Evolutionary conservation across 768 basidiomycete genomes (phyloP).

Genomic region (Lactifluus rugatus): DNA sequence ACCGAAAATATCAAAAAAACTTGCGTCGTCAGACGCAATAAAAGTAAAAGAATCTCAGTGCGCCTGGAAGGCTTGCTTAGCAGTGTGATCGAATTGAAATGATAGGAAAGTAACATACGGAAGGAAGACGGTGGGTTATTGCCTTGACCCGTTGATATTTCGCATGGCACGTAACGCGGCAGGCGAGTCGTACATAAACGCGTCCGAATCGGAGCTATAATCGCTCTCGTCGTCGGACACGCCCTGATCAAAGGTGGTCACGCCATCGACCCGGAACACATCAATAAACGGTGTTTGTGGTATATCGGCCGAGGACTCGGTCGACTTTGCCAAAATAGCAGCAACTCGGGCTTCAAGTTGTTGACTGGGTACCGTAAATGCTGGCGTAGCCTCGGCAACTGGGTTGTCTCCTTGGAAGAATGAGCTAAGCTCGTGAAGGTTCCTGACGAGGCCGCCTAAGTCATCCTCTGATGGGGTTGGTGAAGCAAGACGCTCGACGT

Average conservation of each 20-base stretch:
- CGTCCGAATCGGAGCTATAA: slow-evolving; percentile 27
- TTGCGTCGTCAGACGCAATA: neutral
- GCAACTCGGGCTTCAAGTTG: slow-evolving; percentile 70
- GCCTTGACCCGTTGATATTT: neutral
- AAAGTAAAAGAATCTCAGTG: neutral
- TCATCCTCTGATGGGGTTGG: slow-evolving; percentile 39
- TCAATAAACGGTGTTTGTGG: slow-evolving; percentile 77
- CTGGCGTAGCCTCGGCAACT: slow-evolving; percentile 1
- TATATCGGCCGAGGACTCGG: slow-evolving; percentile 40
- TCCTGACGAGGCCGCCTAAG: slow-evolving; percentile 68
- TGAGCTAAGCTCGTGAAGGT: slow-evolving; percentile 63
- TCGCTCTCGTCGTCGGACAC: slow-evolving; percentile 27
- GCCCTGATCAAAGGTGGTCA: slow-evolving; percentile 19
- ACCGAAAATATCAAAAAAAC: neutral
- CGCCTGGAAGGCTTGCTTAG: neutral
- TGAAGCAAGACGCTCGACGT: slow-evolving; percentile 31
- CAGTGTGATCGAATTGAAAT: neutral
- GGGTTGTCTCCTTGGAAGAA: slow-evolving; percentile 50
- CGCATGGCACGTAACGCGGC: slow-evolving; percentile 5
- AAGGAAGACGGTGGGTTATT: neutral
- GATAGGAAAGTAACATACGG: neutral
- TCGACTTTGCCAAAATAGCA: slow-evolving; percentile 76
- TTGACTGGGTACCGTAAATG: slow-evolving; percentile 40
- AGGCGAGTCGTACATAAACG: slow-evolving; percentile 30
- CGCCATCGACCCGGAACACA: slow-evolving; percentile 50